Evolutionary conservation across 1,284 basidiomycete species (phyloP).

Genomic region (Singerocomus rubriflavus): DNA sequence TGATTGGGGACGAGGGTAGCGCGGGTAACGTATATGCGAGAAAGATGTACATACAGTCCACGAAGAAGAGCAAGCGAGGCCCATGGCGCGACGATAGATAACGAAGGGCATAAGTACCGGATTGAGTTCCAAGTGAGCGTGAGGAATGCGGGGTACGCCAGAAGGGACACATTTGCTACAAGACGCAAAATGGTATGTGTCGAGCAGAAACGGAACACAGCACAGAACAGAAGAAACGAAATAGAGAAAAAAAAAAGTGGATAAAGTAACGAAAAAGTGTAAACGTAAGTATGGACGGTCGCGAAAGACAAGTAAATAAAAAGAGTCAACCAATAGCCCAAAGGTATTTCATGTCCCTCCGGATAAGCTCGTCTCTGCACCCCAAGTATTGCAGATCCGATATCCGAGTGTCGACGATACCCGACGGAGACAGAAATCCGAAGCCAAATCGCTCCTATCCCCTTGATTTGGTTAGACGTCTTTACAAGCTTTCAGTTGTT

Average conservation of each 20-base stretch:
- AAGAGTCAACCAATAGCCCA: slow-evolving; percentile 63
- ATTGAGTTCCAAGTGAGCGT: slow-evolving; percentile 25
- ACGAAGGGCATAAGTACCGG: slow-evolving; percentile 30
- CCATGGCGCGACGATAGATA: slow-evolving; percentile 28
- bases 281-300: slow-evolving; percentile 31
- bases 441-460: slow-evolving; percentile 43
- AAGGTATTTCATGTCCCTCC: slow-evolving; percentile 33
- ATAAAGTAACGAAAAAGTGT: slow-evolving; percentile 33
- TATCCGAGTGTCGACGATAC: no score
- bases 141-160: slow-evolving; percentile 24
- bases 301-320: slow-evolving; percentile 44
- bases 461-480: slow-evolving; percentile 34
- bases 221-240: slow-evolving; percentile 1
- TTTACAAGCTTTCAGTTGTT: slow-evolving; percentile 30
- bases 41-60: slow-evolving; percentile 21
- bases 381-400: no score
- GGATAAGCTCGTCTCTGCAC: not conserved
- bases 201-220: slow-evolving; percentile 17
- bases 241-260: slow-evolving; percentile 24
- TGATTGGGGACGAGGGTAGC: slow-evolving; percentile 14
- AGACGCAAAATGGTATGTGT: slow-evolving; percentile 21
- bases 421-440: slow-evolving; percentile 28
- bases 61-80: slow-evolving; percentile 18
- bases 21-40: slow-evolving; percentile 25
- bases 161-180: slow-evolving; percentile 24